Evolutionary conservation across 306 rosid genomes (phyloP).

Genomic region (Lathyrus oleraceus): DNA sequence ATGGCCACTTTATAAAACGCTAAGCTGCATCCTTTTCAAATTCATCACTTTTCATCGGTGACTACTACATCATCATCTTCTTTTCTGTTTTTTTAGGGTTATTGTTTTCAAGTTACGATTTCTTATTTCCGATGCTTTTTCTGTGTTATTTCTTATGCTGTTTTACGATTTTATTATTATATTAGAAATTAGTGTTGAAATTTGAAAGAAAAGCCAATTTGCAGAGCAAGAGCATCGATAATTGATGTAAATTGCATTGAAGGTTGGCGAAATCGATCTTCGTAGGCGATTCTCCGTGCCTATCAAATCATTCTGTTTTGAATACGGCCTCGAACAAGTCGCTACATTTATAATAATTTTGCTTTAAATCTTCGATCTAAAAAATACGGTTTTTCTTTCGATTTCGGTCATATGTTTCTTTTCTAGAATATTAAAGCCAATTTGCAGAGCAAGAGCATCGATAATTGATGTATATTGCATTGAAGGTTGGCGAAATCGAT

Average conservation of each 20-base stretch:
- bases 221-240: constrained; percentile 89
- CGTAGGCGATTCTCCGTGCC: constrained; percentile 97
- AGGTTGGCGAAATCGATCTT: constrained; percentile 71
- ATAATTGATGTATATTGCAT: constrained; percentile 72
- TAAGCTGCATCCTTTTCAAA: not conserved
- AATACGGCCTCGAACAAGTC: constrained; percentile 95
- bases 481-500: constrained; percentile 87
- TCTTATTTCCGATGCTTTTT: not conserved
- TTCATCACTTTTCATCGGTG: no score
- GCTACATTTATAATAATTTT: constrained; percentile 45
- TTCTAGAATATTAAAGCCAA: constrained; percentile 52
- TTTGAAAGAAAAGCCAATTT: constrained; percentile 59
- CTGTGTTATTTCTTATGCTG: not conserved
- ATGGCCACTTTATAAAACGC: not conserved
- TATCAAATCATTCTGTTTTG: constrained; percentile 64
- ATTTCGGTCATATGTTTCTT: no score
- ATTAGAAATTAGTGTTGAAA: not conserved
- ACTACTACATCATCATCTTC: no score
- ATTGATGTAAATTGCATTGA: constrained; percentile 88
- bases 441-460: constrained; percentile 95
- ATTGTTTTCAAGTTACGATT: not conserved
- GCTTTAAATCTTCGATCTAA: no score
- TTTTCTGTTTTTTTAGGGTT: not conserved
- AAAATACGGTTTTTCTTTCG: no score
- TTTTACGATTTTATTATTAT: not conserved